These are phyloP conservation scores for Mycena latifolia DNA, from an alignment of 768 basidiomycete genomes.

Conservation along the genomic window DNA sequence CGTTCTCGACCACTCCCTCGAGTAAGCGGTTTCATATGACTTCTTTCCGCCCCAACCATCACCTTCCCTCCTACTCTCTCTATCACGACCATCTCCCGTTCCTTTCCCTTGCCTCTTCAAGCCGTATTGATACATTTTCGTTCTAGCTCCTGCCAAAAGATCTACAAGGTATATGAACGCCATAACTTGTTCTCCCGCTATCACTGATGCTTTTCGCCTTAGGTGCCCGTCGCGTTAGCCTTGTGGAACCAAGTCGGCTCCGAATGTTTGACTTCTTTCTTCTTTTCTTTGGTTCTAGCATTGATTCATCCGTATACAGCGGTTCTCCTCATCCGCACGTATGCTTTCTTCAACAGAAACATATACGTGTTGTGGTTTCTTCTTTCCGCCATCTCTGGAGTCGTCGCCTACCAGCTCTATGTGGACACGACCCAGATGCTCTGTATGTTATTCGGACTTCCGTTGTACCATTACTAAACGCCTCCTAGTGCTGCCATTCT, in stretches of 20 bases:
- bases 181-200: slow-evolving; percentile 19
- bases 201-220: slow-evolving; percentile 19
- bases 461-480: slow-evolving; percentile 4
- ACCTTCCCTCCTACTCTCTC: too few relatives aligned
- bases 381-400: slow-evolving; percentile 74
- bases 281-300: slow-evolving; percentile 14
- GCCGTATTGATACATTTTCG: too few relatives aligned
- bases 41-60: too few relatives aligned
- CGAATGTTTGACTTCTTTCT: slow-evolving; percentile 61
- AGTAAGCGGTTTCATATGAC: slow-evolving; percentile 37
- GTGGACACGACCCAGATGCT: slow-evolving; percentile 85
- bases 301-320: slow-evolving; percentile 54
- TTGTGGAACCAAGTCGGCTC: slow-evolving; percentile 93
- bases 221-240: slow-evolving; percentile 86
- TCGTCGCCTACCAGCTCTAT: slow-evolving; percentile 86
- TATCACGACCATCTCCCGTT: too few relatives aligned
- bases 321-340: slow-evolving; percentile 86
- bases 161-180: slow-evolving; percentile 67
- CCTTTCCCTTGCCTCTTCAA: too few relatives aligned
- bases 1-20: slow-evolving; percentile 73
- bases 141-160: slow-evolving; percentile 66
- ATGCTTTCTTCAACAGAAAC: slow-evolving; percentile 89
- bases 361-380: slow-evolving; percentile 73
- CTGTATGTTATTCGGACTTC: slow-evolving; percentile 54
- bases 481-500: slow-evolving; percentile 70